Evolutionary conservation across 257 asterid genomes (phyloP).

Genomic region (Solanum neorickii): DNA sequence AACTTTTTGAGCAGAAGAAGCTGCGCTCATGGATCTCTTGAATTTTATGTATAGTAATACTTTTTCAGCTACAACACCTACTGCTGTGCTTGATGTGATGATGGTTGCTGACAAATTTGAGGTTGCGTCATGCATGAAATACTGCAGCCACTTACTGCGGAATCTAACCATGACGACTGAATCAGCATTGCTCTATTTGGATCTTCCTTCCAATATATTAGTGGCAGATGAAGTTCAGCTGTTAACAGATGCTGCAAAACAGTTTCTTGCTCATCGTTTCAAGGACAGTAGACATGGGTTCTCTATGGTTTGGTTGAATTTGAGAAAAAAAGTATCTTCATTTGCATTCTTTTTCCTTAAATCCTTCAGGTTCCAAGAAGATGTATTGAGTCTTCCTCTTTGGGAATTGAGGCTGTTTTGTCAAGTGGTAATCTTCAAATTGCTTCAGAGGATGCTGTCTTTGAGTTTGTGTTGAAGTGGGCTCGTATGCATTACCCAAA

Average conservation of each 20-base stretch:
- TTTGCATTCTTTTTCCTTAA: not conserved
- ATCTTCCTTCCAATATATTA: constrained; percentile 67
- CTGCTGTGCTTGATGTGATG: constrained; percentile 66
- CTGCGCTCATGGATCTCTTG: constrained; percentile 76
- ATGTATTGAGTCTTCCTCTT: constrained; percentile 63
- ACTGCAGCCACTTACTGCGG: constrained; percentile 55
- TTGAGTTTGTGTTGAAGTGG: constrained; percentile 70
- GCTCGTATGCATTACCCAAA: constrained; percentile 52
- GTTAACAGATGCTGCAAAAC: constrained; percentile 61
- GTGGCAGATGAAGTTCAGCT: constrained; percentile 75
- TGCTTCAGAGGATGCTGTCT: constrained; percentile 79
- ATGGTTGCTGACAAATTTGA: constrained; percentile 89
- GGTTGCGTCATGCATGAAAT: constrained; percentile 86
- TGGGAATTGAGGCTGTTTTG: constrained; percentile 67
- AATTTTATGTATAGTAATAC: constrained; percentile 71
- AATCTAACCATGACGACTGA: constrained; percentile 71
- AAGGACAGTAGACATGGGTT: constrained; percentile 26
- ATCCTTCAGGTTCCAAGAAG: constrained; percentile 48
- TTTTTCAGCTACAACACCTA: constrained; percentile 38
- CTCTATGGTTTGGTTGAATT: not conserved
- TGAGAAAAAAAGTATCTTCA: not conserved
- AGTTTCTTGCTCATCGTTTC: constrained; percentile 57
- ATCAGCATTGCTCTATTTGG: constrained; percentile 80
- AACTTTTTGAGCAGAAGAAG: constrained; percentile 61
- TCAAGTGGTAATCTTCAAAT: constrained; percentile 67